phyloP scores from a whole-genome alignment of 2,329 filamentous ascomycete genomes.

The Monosporascus sp. region DNA sequence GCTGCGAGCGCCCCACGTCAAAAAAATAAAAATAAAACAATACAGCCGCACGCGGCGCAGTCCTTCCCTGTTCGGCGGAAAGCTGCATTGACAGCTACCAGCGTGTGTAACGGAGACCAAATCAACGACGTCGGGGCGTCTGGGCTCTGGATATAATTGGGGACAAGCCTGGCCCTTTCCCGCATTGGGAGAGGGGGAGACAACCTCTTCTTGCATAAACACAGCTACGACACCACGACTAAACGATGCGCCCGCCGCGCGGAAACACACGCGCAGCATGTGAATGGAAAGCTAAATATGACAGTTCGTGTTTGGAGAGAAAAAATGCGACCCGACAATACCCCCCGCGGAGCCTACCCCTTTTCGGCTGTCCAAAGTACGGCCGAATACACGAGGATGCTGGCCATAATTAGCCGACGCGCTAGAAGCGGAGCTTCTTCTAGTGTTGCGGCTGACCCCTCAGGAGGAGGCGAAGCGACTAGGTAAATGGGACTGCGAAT shows the following conservation, averaged over 20 bases:
- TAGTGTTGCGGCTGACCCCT: neutral
- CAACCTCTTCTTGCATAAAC: too few species aligned
- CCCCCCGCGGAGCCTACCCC: too few species aligned
- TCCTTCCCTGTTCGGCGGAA: too few species aligned
- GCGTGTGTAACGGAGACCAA: neutral
- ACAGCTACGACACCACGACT: too few species aligned
- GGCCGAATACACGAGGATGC: too few species aligned
- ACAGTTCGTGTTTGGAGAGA: neutral
- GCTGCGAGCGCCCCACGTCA: neutral
- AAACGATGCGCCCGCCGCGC: too few species aligned
- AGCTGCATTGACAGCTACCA: neutral
- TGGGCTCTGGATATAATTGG: neutral
- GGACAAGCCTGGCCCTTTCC: neutral
- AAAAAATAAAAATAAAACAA: too few species aligned
- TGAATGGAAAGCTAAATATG: neutral
- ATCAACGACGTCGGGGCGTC: neutral
- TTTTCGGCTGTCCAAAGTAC: too few species aligned
- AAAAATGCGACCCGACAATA: neutral
- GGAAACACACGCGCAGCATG: too few species aligned
- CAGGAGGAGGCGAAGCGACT: neutral
- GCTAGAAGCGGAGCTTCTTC: neutral
- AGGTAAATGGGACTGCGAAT: neutral
- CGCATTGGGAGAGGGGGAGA: too few species aligned
- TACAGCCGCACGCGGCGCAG: neutral
- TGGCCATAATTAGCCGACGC: too few species aligned